phyloP scores from a whole-genome alignment of 495 filamentous ascomycete genomes.

The Daldinia caldariorum region DNA sequence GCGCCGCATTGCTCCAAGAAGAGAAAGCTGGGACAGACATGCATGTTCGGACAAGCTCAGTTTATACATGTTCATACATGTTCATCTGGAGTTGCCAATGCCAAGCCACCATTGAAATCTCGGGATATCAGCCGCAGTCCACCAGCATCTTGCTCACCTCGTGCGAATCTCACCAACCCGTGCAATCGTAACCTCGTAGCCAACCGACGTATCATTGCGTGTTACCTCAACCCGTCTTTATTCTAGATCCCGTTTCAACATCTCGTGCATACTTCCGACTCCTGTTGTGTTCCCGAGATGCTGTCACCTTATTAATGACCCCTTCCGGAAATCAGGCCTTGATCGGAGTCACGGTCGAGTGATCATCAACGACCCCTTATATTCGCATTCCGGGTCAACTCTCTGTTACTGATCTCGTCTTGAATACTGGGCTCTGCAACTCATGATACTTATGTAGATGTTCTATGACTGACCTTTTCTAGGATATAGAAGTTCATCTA shows the following conservation, averaged over 20 bases:
- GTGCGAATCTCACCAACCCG: conserved; percentile 27
- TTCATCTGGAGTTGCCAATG: conserved; percentile 14
- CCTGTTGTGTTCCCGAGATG: conserved; percentile 21
- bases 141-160: conserved; percentile 17
- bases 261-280: conserved; percentile 23
- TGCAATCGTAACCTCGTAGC: conserved; percentile 26
- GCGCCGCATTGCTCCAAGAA: conserved; percentile 38
- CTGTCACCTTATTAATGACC: conserved; percentile 14
- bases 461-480: conserved; percentile 31
- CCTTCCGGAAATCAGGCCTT: conserved; percentile 22
- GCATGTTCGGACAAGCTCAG: neutral
- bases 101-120: conserved; percentile 38
- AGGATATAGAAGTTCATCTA: conserved; percentile 60
- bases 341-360: conserved; percentile 33
- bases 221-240: conserved; percentile 27
- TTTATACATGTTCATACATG: conserved; percentile 3
- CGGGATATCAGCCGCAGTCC: conserved; percentile 32
- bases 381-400: conserved; percentile 4
- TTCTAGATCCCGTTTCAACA: conserved; percentile 14
- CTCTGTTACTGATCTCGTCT: conserved; percentile 30
- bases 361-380: conserved; percentile 26
- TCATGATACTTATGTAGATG: conserved; percentile 29
- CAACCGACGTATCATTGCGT: conserved; percentile 38
- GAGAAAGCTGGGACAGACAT: neutral
- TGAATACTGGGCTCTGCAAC: conserved; percentile 6